These are phyloP conservation scores for Phylloporus sp. DNA, from an alignment of 768 basidiomycete species.

Conservation along the genomic window DNA sequence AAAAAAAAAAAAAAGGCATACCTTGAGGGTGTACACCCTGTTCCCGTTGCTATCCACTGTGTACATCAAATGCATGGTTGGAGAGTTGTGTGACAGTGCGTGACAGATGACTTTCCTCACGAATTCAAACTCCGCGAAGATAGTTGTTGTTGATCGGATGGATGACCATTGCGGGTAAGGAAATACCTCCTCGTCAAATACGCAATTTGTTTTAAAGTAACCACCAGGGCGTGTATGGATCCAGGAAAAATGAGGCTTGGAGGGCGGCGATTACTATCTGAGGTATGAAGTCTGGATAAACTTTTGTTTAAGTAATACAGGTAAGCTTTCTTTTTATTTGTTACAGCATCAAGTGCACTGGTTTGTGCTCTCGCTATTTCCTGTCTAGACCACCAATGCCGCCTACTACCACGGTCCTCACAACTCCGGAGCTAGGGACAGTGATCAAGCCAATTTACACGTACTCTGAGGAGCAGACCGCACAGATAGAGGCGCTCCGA, in stretches of 20 bases:
- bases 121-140: constrained; percentile 16
- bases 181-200: not conserved
- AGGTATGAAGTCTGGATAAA: not conserved
- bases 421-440: constrained; percentile 50
- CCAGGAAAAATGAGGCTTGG: not conserved
- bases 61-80: constrained; percentile 96
- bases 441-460: constrained; percentile 50
- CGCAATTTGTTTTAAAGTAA: not conserved
- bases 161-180: too few relatives aligned
- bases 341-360: not conserved
- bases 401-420: constrained; percentile 48
- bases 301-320: not conserved
- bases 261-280: not conserved
- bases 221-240: not conserved
- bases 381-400: constrained; percentile 28
- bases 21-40: constrained; percentile 92
- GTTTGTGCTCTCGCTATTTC: not conserved
- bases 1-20: constrained; percentile 41
- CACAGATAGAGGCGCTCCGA: constrained; percentile 55
- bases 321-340: not conserved
- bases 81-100: not conserved
- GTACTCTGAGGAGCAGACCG: constrained; percentile 62
- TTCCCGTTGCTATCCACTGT: constrained; percentile 70
- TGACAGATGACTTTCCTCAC: not conserved
- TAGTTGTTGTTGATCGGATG: not conserved